Evolutionary conservation across 768 basidiomycete species (phyloP).

Genomic region (Serendipita sp.): DNA sequence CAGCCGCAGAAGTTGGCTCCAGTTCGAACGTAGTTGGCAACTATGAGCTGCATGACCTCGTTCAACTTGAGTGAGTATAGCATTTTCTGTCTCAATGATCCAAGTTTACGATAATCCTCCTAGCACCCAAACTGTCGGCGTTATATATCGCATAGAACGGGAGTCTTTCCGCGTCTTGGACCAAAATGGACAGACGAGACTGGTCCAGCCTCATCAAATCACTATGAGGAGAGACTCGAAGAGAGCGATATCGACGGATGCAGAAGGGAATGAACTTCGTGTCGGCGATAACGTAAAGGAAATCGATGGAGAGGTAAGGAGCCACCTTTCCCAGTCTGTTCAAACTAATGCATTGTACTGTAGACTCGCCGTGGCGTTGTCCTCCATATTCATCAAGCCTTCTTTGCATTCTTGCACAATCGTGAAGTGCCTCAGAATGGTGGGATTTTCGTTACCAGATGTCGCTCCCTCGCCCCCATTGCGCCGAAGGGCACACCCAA

Average conservation of each 20-base stretch:
- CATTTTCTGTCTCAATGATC: neutral
- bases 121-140: constrained; percentile 85
- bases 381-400: constrained; percentile 85
- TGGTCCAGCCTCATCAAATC: constrained; percentile 88
- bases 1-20: constrained; percentile 93
- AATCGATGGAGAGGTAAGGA: constrained; percentile 59
- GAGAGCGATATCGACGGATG: constrained; percentile 76
- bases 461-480: constrained; percentile 63
- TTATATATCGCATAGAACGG: constrained; percentile 94
- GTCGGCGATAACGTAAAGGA: constrained; percentile 89
- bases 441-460: constrained; percentile 85
- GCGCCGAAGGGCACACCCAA: constrained; percentile 74
- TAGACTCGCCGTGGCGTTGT: constrained; percentile 78
- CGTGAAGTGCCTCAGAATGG: constrained; percentile 81
- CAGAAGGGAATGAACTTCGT: constrained; percentile 72
- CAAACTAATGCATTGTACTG: neutral
- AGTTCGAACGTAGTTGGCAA: constrained; percentile 80
- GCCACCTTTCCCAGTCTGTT: constrained; percentile 14
- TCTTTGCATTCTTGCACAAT: constrained; percentile 88
- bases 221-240: constrained; percentile 74
- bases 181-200: constrained; percentile 77
- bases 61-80: constrained; percentile 77
- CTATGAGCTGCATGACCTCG: constrained; percentile 91
- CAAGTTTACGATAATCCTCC: constrained; percentile 8
- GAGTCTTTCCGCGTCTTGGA: constrained; percentile 93